Evolutionary conservation across 768 basidiomycete species (phyloP), one percentile per base, ranked within the genome.

Genomic region (Fomitopsis serialis): DNA sequence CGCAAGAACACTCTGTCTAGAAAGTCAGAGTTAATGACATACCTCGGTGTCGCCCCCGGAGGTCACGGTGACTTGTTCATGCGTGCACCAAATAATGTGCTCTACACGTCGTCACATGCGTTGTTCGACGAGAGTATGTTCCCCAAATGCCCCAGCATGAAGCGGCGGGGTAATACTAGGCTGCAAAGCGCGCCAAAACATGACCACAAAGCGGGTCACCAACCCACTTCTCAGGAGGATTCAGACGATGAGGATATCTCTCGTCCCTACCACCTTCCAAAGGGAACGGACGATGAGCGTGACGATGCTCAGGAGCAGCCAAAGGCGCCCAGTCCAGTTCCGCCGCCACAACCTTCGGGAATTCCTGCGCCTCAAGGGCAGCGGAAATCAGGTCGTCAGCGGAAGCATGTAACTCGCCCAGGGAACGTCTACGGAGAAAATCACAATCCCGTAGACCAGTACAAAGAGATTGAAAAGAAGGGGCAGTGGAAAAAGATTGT

Each of bases 1-100:
- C 3, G 43, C 9, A 32, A 11, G 10, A 57, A 54, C 37, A 54
- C 54, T 44, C 37, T 53, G 21, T 44, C 36, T 48, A 21, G 47
- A 7, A 52, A 61, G 17, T 52, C 55, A 21, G 27, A 50, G 27
- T 46, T 53, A 40, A 62, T 65, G 52, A 54, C 53, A 17, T 64
- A 56, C 48, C 21, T 66, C 24, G 61, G 65, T 15, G 48, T 48
- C 24, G 48, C 43, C 6, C 40, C 40, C 35, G 56, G 47, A 34
- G 42, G 27, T 5, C 22, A 45, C 5, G 34, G 27, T 15, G 43
- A 49, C 21, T 25, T 22, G 11, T 54, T 54, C 48, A 54, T 54
- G 54, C 19, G 43, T 6, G 23, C 21, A 22, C 47, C 47, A 17
- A 54, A 54, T 42, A 54, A 54, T 44, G 48, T 45, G 25, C 32